Evolutionary conservation across 345 rosid genomes (phyloP).

Genomic region (Camelina hispida): DNA sequence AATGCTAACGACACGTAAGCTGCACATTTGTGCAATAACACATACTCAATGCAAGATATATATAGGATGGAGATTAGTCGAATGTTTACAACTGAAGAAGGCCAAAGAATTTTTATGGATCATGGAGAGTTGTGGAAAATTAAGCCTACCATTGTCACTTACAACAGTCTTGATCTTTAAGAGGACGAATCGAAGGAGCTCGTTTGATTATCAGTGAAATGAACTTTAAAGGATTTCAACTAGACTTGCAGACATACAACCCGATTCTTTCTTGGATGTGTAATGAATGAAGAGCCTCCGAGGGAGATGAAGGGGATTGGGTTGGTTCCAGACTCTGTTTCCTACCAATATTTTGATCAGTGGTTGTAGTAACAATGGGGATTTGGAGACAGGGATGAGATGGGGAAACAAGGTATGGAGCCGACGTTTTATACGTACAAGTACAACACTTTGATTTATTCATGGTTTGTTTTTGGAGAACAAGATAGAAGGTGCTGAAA

Average conservation of each 20-base stretch:
- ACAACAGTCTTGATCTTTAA: conserved; percentile 69
- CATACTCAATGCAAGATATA: too few relatives aligned
- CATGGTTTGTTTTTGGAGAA: conserved; percentile 81
- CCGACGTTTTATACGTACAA: conserved; percentile 84
- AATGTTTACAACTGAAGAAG: conserved; percentile 54
- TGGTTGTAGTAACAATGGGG: conserved; percentile 70
- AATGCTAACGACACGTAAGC: too few relatives aligned
- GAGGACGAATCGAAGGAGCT: conserved; percentile 76
- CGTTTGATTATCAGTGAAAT: conserved; percentile 62
- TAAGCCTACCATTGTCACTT: conserved; percentile 73
- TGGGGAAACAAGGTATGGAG: conserved; percentile 63
- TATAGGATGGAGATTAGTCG: too few relatives aligned
- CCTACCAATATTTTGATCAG: conserved; percentile 78
- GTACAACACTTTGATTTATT: conserved; percentile 65
- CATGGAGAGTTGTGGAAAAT: conserved; percentile 69
- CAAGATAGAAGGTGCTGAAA: conserved; percentile 64
- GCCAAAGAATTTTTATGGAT: conserved; percentile 62
- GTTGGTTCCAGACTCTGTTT: conserved; percentile 73
- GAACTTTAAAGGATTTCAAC: conserved; percentile 64
- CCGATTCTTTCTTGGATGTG: conserved; percentile 81
- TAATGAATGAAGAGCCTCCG: conserved; percentile 68
- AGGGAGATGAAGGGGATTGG: conserved; percentile 67
- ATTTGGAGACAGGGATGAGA: conserved; percentile 74
- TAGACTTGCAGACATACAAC: conserved; percentile 74
- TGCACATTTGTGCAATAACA: too few relatives aligned